A percentile compares a stretch with the other conserved stretches of the same genome.
These are phyloP conservation scores for Capsicum rhomboideum DNA, from an alignment of 257 asterid species.

Conservation along the genomic window DNA sequence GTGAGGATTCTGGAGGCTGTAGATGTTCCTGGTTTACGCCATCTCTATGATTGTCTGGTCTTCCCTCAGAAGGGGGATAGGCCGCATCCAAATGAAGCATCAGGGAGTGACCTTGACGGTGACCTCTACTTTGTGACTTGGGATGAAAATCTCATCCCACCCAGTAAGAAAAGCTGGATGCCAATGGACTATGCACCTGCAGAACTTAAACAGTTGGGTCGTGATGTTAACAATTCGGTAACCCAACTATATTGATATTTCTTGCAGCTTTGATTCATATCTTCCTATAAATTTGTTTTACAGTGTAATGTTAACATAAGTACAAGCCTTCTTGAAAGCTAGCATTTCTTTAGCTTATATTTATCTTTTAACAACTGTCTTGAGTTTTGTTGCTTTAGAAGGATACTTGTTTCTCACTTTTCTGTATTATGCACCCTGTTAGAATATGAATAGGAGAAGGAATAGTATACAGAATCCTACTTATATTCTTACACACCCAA, in stretches of 20 bases:
- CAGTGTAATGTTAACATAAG: neutral
- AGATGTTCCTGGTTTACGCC: conserved; percentile 51
- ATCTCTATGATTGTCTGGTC: conserved; percentile 72
- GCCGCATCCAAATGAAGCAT: conserved; percentile 90
- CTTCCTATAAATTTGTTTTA: neutral
- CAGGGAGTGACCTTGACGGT: conserved; percentile 97
- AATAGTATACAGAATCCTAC: too few species aligned
- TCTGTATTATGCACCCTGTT: neutral
- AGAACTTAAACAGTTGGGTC: conserved; percentile 33
- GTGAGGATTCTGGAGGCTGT: conserved; percentile 84
- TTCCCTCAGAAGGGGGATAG: conserved; percentile 91
- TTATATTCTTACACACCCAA: neutral
- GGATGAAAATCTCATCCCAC: conserved; percentile 89
- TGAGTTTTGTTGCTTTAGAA: neutral
- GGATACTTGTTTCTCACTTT: neutral
- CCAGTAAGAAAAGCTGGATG: conserved; percentile 63
- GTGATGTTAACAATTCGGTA: conserved; percentile 46
- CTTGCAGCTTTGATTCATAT: neutral
- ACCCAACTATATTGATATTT: conserved; percentile 5
- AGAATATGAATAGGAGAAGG: too few species aligned
- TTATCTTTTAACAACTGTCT: neutral
- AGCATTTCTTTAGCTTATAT: neutral
- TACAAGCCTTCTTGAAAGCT: neutral
- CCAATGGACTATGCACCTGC: conserved; percentile 82
- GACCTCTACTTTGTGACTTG: conserved; percentile 89